These are phyloP conservation scores for Kwoniella europaea DNA, from an alignment of 768 basidiomycete species.

Conservation along the genomic window DNA sequence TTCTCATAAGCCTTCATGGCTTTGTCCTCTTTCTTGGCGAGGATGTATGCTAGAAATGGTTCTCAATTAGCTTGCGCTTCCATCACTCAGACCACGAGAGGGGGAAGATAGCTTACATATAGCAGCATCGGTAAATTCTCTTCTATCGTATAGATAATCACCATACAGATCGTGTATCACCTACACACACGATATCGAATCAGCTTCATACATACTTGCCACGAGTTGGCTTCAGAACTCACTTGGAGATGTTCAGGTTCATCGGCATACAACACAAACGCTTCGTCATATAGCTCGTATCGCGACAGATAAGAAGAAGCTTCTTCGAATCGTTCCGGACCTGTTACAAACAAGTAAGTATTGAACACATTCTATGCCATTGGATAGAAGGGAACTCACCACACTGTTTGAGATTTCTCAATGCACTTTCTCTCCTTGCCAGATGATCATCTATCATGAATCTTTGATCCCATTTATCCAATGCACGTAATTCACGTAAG, in stretches of 20 bases:
- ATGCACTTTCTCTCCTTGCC: constrained; percentile 72
- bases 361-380: neutral
- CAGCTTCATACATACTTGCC: neutral
- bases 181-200: constrained; percentile 1
- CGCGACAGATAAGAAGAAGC: constrained; percentile 77
- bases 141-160: constrained; percentile 81
- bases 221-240: constrained; percentile 6
- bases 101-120: constrained; percentile 63
- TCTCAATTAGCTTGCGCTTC: no score
- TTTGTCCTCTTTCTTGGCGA: constrained; percentile 69
- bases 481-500: constrained; percentile 80
- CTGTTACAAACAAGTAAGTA: constrained; percentile 58
- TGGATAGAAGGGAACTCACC: constrained; percentile 61
- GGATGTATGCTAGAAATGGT: constrained; percentile 66
- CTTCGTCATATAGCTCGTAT: constrained; percentile 75
- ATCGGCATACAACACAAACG: constrained; percentile 74
- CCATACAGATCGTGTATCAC: constrained; percentile 68
- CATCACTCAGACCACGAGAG: no score
- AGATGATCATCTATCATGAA: constrained; percentile 94
- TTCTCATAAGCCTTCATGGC: constrained; percentile 89
- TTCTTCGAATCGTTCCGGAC: constrained; percentile 74
- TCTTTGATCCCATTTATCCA: constrained; percentile 80
- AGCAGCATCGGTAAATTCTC: constrained; percentile 83
- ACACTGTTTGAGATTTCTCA: constrained; percentile 73
- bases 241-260: constrained; percentile 69